phyloP scores from a whole-genome alignment of 768 basidiomycete genomes.

The Kwoniella pini region DNA sequence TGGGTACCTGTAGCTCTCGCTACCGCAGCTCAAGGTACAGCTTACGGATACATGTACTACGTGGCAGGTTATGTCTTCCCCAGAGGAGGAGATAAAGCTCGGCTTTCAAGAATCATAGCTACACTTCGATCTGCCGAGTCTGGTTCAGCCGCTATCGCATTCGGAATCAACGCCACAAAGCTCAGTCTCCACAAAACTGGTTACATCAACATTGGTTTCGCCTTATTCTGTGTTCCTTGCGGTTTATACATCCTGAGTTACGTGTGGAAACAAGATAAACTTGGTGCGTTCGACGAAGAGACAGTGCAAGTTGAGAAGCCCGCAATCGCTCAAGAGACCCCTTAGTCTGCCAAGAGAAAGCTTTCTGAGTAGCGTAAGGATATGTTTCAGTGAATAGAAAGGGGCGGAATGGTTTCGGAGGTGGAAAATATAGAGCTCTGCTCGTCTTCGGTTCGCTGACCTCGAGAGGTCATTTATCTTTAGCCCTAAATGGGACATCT shows the following conservation, averaged over 20 bases:
- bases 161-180: conserved; percentile 21
- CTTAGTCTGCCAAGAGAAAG: not conserved
- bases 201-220: conserved; percentile 22
- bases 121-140: conserved; percentile 24
- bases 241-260: conserved; percentile 20
- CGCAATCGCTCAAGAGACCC: conserved; percentile 4
- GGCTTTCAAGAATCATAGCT: conserved; percentile 16
- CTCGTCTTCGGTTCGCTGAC: no score
- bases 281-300: conserved; percentile 16
- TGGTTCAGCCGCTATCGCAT: conserved; percentile 21
- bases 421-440: no score
- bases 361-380: no score
- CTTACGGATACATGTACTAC: conserved; percentile 21
- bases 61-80: conserved; percentile 15
- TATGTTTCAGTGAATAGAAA: no score
- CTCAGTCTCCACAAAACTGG: conserved; percentile 13
- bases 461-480: no score
- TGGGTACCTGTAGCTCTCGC: conserved; percentile 8
- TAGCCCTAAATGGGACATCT: no score
- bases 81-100: conserved; percentile 10
- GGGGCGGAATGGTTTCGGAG: no score
- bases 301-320: not conserved
- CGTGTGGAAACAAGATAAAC: conserved; percentile 21
- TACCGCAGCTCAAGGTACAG: conserved; percentile 5
- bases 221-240: conserved; percentile 11